Conservation (phyloP, 805 yeast species). For the Starmera amethionina region DNA sequence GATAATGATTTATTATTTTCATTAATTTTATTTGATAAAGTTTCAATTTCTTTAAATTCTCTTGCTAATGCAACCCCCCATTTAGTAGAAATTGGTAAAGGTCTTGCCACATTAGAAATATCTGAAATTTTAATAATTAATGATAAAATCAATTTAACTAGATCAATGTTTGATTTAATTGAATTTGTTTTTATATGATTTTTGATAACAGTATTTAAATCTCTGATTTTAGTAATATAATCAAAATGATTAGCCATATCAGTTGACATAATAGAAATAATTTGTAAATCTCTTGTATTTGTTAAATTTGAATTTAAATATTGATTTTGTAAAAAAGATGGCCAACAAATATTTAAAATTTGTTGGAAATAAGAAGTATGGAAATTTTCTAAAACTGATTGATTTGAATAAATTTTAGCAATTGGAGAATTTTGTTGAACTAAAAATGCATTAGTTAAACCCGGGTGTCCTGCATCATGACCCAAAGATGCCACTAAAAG, state of each 20-base stretch:
- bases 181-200: constrained; percentile 5
- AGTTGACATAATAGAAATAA: constrained; percentile 61
- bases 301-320: constrained; percentile 2
- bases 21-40: constrained; percentile 33
- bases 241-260: constrained; percentile 88
- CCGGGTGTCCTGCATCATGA: constrained; percentile 96
- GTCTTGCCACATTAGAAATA: constrained; percentile 85
- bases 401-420: constrained; percentile 48
- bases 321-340: constrained; percentile 20
- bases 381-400: constrained; percentile 73
- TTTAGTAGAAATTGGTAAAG: constrained; percentile 60
- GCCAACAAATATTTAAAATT: constrained; percentile 45
- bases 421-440: constrained; percentile 50
- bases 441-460: constrained; percentile 76
- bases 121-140: constrained; percentile 89
- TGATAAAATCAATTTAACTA: constrained; percentile 41
- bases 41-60: constrained; percentile 64
- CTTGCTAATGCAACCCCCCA: constrained; percentile 80
- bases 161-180: constrained; percentile 11
- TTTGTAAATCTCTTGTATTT: constrained; percentile 17
- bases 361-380: constrained; percentile 59
- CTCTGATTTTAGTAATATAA: constrained; percentile 47
- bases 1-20: constrained; percentile 15
- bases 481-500: constrained; percentile 79
- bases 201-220: constrained; percentile 16